A percentile compares a stretch with the other conserved stretches of the same genome.
Conservation (phyloP, 2,329 filamentous ascomycete genomes). For the Ophiostoma angusticollis region DNA sequence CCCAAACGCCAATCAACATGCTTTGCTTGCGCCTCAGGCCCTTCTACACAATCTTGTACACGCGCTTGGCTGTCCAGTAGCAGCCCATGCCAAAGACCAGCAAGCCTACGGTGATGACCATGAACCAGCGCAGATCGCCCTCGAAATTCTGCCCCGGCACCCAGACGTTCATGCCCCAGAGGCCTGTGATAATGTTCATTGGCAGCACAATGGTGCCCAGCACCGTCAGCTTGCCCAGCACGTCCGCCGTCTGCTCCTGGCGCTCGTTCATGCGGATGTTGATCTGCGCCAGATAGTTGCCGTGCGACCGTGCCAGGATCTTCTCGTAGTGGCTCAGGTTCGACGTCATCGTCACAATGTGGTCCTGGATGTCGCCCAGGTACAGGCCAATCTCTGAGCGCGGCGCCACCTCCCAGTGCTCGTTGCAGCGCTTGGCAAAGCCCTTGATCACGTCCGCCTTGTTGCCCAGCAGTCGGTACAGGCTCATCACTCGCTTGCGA, state of each 20-base stretch:
- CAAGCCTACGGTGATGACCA: conserved; percentile 59
- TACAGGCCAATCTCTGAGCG: conserved; percentile 95
- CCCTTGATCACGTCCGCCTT: conserved; percentile 99
- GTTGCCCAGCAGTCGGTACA: conserved; percentile 86
- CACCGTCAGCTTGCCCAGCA: conserved; percentile 87
- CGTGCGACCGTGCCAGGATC: conserved; percentile 80
- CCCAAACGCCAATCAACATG: too few species aligned
- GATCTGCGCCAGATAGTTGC: conserved; percentile 97
- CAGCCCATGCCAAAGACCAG: conserved; percentile 68
- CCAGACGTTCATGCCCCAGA: conserved; percentile 98
- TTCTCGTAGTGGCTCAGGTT: conserved; percentile 95
- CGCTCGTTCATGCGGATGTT: conserved; percentile 98
- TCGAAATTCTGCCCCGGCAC: conserved; percentile 85
- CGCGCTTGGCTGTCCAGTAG: conserved; percentile 69
- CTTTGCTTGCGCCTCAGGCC: background rate
- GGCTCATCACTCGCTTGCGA: conserved; percentile 91
- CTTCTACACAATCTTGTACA: conserved; percentile 61
- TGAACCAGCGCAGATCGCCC: conserved; percentile 62
- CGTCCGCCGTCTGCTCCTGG: conserved; percentile 88
- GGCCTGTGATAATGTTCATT: conserved; percentile 97
- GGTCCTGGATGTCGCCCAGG: conserved; percentile 94
- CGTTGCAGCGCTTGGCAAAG: conserved; percentile 95
- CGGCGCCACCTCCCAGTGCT: conserved; percentile 93
- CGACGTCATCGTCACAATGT: conserved; percentile 97
- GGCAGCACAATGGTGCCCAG: conserved; percentile 93